These are phyloP conservation scores for Kluyveromyces sp. DNA, from an alignment of 1,139 yeast genomes.

Conservation along the genomic window DNA sequence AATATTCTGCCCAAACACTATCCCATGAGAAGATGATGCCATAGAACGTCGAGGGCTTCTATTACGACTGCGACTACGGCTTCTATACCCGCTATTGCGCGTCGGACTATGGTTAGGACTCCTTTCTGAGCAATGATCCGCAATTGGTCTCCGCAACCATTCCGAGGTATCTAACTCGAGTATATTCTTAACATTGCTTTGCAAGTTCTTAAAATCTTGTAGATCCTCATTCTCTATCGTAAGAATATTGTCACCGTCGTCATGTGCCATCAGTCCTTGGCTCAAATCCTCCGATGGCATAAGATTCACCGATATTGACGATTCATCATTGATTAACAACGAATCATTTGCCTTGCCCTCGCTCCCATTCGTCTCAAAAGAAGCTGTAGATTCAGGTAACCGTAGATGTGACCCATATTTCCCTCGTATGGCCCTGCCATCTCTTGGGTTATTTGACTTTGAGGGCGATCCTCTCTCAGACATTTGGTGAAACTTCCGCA, in stretches of 20 bases:
- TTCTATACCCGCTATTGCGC: no score
- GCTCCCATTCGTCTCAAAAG: no score
- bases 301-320: not conserved
- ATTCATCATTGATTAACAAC: no score
- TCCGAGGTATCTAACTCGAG: constrained; percentile 14
- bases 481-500: no score
- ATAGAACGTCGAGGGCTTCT: not conserved
- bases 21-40: not conserved
- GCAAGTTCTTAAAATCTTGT: constrained; percentile 27
- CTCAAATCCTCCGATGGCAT: not conserved
- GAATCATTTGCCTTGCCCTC: no score
- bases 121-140: not conserved
- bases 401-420: no score
- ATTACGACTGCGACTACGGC: not conserved
- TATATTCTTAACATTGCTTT: constrained; percentile 24
- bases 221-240: constrained; percentile 27
- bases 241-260: constrained; percentile 10
- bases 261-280: not conserved
- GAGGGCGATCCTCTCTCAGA: no score
- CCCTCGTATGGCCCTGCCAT: no score
- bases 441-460: no score
- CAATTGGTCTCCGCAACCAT: constrained; percentile 2
- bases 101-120: not conserved
- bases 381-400: no score
- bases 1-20: not conserved